A percentile compares a stretch with the other conserved stretches of the same genome.
These are phyloP conservation scores for Colletotrichum eremochloae DNA, from an alignment of 2,329 filamentous ascomycete genomes.

Conservation along the genomic window DNA sequence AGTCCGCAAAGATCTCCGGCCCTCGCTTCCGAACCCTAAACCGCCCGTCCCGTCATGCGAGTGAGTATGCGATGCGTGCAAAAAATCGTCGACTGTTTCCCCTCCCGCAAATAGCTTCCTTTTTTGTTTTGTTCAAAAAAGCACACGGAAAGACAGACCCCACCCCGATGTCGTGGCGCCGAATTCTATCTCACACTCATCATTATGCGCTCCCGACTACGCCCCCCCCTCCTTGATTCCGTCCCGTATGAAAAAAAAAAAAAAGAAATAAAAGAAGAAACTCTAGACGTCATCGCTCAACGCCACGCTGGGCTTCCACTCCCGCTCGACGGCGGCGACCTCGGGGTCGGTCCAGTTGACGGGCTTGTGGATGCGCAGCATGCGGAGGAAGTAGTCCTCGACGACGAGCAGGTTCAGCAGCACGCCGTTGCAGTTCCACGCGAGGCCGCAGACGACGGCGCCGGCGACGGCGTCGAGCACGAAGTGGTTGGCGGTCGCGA, in stretches of 20 bases:
- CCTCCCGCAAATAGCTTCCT: background rate
- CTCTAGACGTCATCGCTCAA: constrained; percentile 42
- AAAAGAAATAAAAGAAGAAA: too few species aligned
- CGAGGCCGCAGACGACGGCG: constrained; percentile 72
- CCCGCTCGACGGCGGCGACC: constrained; percentile 50
- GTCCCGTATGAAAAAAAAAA: too few species aligned
- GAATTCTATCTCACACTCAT: background rate
- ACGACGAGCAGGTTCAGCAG: constrained; percentile 74
- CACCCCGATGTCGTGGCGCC: too few species aligned
- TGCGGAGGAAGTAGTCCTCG: constrained; percentile 77
- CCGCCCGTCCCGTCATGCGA: constrained; percentile 19
- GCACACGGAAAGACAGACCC: background rate
- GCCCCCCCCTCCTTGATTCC: too few species aligned
- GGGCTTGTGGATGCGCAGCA: constrained; percentile 76
- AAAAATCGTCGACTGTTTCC: background rate
- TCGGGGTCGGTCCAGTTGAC: constrained; percentile 55
- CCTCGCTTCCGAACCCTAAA: background rate
- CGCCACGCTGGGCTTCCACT: constrained; percentile 47
- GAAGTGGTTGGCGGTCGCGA: constrained; percentile 81
- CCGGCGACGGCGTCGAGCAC: constrained; percentile 79
- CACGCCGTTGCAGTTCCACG: constrained; percentile 68
- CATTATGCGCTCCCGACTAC: background rate
- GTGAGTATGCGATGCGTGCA: background rate
- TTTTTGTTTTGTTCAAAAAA: background rate
- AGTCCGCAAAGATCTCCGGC: constrained; percentile 10